Evolutionary conservation across 805 yeast species (phyloP).

Genomic region (Saccharomycopsis fermentans): DNA sequence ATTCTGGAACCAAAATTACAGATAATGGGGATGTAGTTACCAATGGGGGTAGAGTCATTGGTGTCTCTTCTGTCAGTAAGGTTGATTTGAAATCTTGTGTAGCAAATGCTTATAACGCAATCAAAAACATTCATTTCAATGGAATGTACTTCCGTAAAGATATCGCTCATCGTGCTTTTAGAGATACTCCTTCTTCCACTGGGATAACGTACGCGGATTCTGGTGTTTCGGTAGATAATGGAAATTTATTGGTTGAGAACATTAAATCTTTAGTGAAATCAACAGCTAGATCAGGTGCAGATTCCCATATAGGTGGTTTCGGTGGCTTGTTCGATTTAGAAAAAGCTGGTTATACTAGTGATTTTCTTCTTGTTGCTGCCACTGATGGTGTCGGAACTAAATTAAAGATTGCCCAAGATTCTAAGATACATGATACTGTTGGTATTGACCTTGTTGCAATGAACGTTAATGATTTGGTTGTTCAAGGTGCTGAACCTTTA

Average conservation of each 20-base stretch:
- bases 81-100: conserved; percentile 67
- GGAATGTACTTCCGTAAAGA: conserved; percentile 82
- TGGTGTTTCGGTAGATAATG: conserved; percentile 96
- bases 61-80: conserved; percentile 77
- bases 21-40: conserved; percentile 54
- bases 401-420: conserved; percentile 83
- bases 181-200: conserved; percentile 24
- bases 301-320: conserved; percentile 96
- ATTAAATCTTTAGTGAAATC: conserved; percentile 87
- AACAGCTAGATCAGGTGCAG: conserved; percentile 92
- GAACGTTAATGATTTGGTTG: conserved; percentile 96
- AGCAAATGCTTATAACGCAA: conserved; percentile 77
- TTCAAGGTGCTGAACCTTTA: conserved; percentile 98
- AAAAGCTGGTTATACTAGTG: conserved; percentile 72
- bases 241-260: conserved; percentile 80
- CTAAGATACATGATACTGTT: conserved; percentile 89
- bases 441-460: conserved; percentile 98
- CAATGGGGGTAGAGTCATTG: conserved; percentile 94
- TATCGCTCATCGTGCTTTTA: conserved; percentile 93
- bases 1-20: conserved; percentile 77
- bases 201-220: conserved; percentile 82
- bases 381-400: conserved; percentile 99
- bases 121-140: conserved; percentile 58
- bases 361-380: conserved; percentile 86
- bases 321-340: conserved; percentile 93